Percentiles rank a stretch among this genome's conserved stretches.
These are phyloP conservation scores for Halenospora varia DNA, from an alignment of 495 filamentous ascomycete species.

Conservation along the genomic window DNA sequence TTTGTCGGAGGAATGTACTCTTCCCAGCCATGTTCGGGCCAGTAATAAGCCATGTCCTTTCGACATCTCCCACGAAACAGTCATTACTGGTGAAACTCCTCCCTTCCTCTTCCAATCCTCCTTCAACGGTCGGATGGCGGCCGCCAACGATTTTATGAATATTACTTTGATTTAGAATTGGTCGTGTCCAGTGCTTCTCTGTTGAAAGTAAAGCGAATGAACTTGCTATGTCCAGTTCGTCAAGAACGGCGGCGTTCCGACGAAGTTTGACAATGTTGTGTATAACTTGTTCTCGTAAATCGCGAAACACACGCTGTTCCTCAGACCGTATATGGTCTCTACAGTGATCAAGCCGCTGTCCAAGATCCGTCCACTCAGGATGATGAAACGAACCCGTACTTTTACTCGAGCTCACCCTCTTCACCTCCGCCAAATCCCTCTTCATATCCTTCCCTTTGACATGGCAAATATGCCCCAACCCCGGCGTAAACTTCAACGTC, in stretches of 20 bases:
- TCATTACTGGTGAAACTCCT: conserved; percentile 83
- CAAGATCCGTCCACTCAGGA: conserved; percentile 77
- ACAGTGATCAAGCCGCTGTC: conserved; percentile 64
- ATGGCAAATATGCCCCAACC: conserved; percentile 84
- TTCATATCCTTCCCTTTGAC: conserved; percentile 76
- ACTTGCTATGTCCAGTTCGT: conserved; percentile 85
- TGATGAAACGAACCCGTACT: conserved; percentile 81
- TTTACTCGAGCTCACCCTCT: conserved; percentile 69
- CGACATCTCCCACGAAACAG: conserved; percentile 66
- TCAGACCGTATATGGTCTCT: conserved; percentile 60
- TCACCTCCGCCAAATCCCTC: conserved; percentile 10
- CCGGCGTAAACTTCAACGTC: conserved; percentile 78
- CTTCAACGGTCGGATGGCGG: conserved; percentile 84
- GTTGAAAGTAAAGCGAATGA: conserved; percentile 75
- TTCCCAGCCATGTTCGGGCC: conserved; percentile 99
- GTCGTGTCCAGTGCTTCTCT: conserved; percentile 69
- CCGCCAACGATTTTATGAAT: conserved; percentile 72
- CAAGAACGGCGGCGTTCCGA: conserved; percentile 81
- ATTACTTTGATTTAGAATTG: conserved; percentile 46
- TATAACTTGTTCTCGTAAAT: conserved; percentile 66
- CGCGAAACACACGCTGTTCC: conserved; percentile 50
- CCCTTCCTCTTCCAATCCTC: conserved; percentile 73
- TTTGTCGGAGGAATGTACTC: conserved; percentile 90
- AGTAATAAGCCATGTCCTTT: conserved; percentile 83
- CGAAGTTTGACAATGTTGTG: conserved; percentile 75